phyloP scores from a whole-genome alignment of 805 yeast genomes.

The Yamadazyma scolyti region DNA sequence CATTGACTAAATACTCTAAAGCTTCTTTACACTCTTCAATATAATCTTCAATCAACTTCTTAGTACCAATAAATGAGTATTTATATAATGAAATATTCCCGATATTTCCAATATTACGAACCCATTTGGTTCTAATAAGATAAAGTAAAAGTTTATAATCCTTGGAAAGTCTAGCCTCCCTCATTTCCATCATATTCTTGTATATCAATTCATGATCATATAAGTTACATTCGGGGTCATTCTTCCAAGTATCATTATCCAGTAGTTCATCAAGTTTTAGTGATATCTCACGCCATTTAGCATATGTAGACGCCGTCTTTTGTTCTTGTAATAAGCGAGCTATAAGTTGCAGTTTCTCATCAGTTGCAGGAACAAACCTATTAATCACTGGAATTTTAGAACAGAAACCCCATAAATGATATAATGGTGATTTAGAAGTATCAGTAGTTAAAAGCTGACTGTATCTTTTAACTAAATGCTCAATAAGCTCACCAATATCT shows the following conservation, averaged over 20 bases:
- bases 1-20: conserved; percentile 37
- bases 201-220: conserved; percentile 70
- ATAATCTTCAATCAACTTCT: conserved; percentile 76
- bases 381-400: conserved; percentile 6
- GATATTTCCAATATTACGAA: conserved; percentile 81
- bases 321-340: conserved; percentile 24
- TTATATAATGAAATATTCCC: conserved; percentile 76
- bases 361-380: conserved; percentile 5
- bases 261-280: conserved; percentile 59
- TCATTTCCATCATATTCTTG: conserved; percentile 51
- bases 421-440: too few species aligned
- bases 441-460: too few species aligned
- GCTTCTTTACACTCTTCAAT: conserved; percentile 66
- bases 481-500: too few species aligned
- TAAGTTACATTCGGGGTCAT: conserved; percentile 51
- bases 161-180: conserved; percentile 50
- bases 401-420: too few species aligned
- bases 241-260: conserved; percentile 72
- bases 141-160: conserved; percentile 65
- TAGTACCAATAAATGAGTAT: conserved; percentile 83
- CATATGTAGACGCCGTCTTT: conserved; percentile 38
- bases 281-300: conserved; percentile 68
- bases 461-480: too few species aligned
- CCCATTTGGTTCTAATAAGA: conserved; percentile 79
- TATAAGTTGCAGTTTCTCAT: conserved; percentile 19